These are phyloP conservation scores for Leccinum fuscescens DNA, from an alignment of 1,284 basidiomycete species.

Conservation along the genomic window DNA sequence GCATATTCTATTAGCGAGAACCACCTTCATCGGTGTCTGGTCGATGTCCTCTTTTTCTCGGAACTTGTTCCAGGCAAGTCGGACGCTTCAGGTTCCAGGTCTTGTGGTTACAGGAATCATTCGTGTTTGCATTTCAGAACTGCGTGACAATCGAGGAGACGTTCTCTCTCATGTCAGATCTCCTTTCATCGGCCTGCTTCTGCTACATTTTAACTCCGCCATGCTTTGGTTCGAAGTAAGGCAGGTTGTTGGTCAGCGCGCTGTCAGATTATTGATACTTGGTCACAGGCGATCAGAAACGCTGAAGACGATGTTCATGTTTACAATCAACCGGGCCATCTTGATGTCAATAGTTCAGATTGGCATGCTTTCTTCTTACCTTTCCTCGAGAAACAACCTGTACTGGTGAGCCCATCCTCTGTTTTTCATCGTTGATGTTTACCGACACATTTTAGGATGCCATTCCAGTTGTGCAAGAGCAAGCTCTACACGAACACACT, in stretches of 20 bases:
- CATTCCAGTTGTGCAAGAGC: slow-evolving; percentile 27
- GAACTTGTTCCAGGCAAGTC: slow-evolving; percentile 14
- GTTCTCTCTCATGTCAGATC: slow-evolving; percentile 17
- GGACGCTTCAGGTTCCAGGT: not conserved
- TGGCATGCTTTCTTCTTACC: slow-evolving; percentile 17
- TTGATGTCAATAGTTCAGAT: slow-evolving; percentile 21
- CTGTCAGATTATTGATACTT: not conserved
- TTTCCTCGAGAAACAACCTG: slow-evolving; percentile 13
- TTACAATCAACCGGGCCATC: slow-evolving; percentile 22
- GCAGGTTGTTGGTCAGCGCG: not conserved
- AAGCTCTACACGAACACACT: slow-evolving; percentile 40
- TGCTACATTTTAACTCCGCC: slow-evolving; percentile 20
- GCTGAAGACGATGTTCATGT: slow-evolving; percentile 18
- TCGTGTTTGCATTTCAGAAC: slow-evolving; percentile 3
- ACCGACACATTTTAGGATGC: slow-evolving; percentile 13
- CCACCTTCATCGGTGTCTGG: slow-evolving; percentile 15
- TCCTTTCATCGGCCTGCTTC: slow-evolving; percentile 18
- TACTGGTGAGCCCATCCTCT: slow-evolving; percentile 13
- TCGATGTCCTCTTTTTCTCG: slow-evolving; percentile 7
- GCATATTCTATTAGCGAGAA: slow-evolving; percentile 8
- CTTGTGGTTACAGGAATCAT: not conserved
- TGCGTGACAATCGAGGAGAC: slow-evolving; percentile 17
- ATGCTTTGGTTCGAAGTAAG: slow-evolving; percentile 8
- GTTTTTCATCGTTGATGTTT: not conserved
- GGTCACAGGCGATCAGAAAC: slow-evolving; percentile 14